These are phyloP conservation scores for Vanrija sp. DNA, from an alignment of 1,284 basidiomycete species.

Conservation along the genomic window DNA sequence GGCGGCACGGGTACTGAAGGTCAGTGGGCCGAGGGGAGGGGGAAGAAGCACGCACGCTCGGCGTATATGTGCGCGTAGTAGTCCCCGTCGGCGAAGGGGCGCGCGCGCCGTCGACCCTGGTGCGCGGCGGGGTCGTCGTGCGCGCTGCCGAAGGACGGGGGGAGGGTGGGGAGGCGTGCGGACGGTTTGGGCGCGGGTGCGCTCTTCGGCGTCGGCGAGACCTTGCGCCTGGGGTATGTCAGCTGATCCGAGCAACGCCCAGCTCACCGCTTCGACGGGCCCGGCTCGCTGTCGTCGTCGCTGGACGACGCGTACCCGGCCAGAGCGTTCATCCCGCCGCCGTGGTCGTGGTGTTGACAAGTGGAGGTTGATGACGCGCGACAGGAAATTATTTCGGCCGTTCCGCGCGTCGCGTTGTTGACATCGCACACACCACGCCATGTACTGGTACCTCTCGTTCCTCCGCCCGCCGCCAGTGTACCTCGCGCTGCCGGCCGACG, in stretches of 20 bases:
- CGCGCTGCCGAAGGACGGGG: background rate
- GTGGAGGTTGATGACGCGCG: too few relatives aligned
- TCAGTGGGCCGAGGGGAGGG: background rate
- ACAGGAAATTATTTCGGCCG: background rate
- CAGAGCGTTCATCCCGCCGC: background rate
- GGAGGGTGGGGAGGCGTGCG: slow-evolving; percentile 7
- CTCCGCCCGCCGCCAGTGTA: slow-evolving; percentile 46
- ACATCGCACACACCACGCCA: slow-evolving; percentile 9
- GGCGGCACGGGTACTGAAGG: slow-evolving; percentile 9
- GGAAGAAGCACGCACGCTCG: slow-evolving; percentile 22
- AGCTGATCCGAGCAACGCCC: background rate
- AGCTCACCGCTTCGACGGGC: background rate
- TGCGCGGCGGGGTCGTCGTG: slow-evolving; percentile 39
- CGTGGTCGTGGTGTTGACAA: slow-evolving; percentile 1
- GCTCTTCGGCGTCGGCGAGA: background rate
- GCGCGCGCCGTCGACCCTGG: slow-evolving; percentile 40
- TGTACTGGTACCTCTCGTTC: slow-evolving; percentile 51
- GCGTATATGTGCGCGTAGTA: slow-evolving; percentile 46
- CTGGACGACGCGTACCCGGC: background rate
- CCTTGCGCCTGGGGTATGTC: background rate
- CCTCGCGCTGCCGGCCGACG: slow-evolving; percentile 16
- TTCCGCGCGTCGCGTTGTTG: background rate
- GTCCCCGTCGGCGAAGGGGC: slow-evolving; percentile 47
- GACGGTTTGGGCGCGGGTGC: background rate
- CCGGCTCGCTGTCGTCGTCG: background rate